These are phyloP conservation scores for Stylonectria norvegica DNA, from an alignment of 2,329 filamentous ascomycete genomes.

Conservation along the genomic window DNA sequence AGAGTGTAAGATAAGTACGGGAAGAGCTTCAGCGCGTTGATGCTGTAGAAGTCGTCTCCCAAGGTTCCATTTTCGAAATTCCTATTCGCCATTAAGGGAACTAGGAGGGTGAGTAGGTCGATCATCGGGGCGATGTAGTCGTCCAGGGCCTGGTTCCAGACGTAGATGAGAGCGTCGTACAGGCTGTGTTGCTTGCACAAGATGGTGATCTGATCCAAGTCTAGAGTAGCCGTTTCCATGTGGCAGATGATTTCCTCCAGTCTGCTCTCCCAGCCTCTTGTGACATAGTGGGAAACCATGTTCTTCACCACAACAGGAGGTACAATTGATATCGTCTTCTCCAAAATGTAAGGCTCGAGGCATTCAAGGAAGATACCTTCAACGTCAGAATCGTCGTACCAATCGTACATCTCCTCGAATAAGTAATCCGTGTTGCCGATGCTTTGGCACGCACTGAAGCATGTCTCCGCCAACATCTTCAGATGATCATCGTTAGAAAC, in stretches of 20 bases:
- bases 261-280: slow-evolving; percentile 68
- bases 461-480: slow-evolving; percentile 74
- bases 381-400: slow-evolving; percentile 74
- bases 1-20: slow-evolving; percentile 90
- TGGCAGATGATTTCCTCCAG: slow-evolving; percentile 94
- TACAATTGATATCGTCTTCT: slow-evolving; percentile 68
- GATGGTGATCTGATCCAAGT: slow-evolving; percentile 87
- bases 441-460: slow-evolving; percentile 77
- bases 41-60: slow-evolving; percentile 58
- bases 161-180: slow-evolving; percentile 93
- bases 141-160: slow-evolving; percentile 87
- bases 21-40: slow-evolving; percentile 85
- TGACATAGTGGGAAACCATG: slow-evolving; percentile 77
- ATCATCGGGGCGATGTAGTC: slow-evolving; percentile 91
- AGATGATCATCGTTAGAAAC: slow-evolving; percentile 57
- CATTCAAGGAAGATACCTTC: slow-evolving; percentile 81
- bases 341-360: slow-evolving; percentile 82
- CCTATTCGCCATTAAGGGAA: slow-evolving; percentile 55
- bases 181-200: slow-evolving; percentile 89
- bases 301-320: slow-evolving; percentile 84
- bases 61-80: slow-evolving; percentile 53
- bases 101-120: slow-evolving; percentile 71
- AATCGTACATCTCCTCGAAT: slow-evolving; percentile 86
- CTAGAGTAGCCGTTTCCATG: slow-evolving; percentile 84
- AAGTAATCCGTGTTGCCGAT: slow-evolving; percentile 79